Evolutionary conservation across 202 grass and related monocot genomes (phyloP), one percentile per base, ranked within the genome.

Genomic region (Dendrocalamus latiflorus): DNA sequence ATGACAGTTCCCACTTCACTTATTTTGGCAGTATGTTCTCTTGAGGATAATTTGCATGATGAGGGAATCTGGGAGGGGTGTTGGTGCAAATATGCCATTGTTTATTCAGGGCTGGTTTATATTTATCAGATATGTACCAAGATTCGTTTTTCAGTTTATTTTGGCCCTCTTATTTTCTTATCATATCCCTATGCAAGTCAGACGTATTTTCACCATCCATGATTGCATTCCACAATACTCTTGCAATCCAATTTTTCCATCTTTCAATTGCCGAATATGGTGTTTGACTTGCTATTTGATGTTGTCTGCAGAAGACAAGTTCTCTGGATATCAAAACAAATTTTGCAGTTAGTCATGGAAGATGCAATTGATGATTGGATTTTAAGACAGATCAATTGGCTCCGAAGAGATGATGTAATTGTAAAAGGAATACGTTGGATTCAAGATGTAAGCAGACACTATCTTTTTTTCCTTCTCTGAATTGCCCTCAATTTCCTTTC

Each of bases 341-440:
- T 96, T 79, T 85, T 99, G 65, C 96, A 99, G 62, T 88, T 99
- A 78, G 83, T 96, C 55, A 99, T 99, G 96, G 93, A 99, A 86
- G 96, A 99, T 90, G 96, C 96, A 64, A 99, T 99, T 3, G 96
- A 99, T 89, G 96, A 99, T 83, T 99, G 93, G 96, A 95, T 99
- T 83, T 42, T 93, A 80, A 94, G 93, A 53, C 96, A 96, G 88
- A 96, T 99, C 60, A 91, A 86, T 87, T 99, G 71, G 83, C 87
- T 99, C n/a, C 86, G 96, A 80, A 93, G 81, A 77, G 93, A 93
- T 30, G 87, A 90, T 81, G 56, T 94, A 54, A 85, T 99, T 78
- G 90, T 90, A 68, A 75, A 77, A 85, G 91, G 81, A 66, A 99
- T 96, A 78, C 78, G 44, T 75, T 99, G 93, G 96, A 88, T 99